Base-by-base conservation (phyloP, 2,329 filamentous ascomycete species). In the Didymellaceae sp. region DNA sequence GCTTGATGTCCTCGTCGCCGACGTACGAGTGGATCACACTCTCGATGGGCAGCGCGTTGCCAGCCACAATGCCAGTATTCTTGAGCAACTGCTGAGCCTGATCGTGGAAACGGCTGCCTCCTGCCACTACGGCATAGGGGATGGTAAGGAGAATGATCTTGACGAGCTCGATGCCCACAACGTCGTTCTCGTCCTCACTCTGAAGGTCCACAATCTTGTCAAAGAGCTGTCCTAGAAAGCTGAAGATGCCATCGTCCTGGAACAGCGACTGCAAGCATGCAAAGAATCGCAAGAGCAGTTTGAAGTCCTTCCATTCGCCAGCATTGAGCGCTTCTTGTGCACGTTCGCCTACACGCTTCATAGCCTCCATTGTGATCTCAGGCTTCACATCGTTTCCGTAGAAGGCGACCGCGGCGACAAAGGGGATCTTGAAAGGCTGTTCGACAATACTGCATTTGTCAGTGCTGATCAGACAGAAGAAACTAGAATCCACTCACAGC, bases 371-470 rank as follows among this genome's bases (percentile, higher is more conserved):
- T 24, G 88, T 84, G 26, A 96, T 80, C 59, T 94, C 89, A 4
- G 88, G 80, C 68, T 90, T 91, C 63, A 89, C 77, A 20, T 84
- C 83, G 76, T 97, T 97, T 59, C 87, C 83, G 48, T 91, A 83
- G 50, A 96, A 81, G 33, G 95, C 82, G 11, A 93, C 86, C 16
- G 89, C 90, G 8, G 92, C 91, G 28, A 96, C 82, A 70, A 97
- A 97, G 0, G 94, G 93, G n/a, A 91, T 95, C 80, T 97, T 97
- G 74, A 99, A 87, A 1, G 94, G 94, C 76, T 99, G 94, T 76
- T 99, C 94, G 26, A 90, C 72, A 33, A 89, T 82, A 59, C 82
- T 85, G 52, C 24, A 17, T 18, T 6, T 9, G 31, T 65, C 55
- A 67, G 62, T 45, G 48, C n/a, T 6, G 6, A n/a, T 20, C 6